These are phyloP conservation scores for Kwoniella sp. DNA, from an alignment of 768 basidiomycete species.

Conservation along the genomic window DNA sequence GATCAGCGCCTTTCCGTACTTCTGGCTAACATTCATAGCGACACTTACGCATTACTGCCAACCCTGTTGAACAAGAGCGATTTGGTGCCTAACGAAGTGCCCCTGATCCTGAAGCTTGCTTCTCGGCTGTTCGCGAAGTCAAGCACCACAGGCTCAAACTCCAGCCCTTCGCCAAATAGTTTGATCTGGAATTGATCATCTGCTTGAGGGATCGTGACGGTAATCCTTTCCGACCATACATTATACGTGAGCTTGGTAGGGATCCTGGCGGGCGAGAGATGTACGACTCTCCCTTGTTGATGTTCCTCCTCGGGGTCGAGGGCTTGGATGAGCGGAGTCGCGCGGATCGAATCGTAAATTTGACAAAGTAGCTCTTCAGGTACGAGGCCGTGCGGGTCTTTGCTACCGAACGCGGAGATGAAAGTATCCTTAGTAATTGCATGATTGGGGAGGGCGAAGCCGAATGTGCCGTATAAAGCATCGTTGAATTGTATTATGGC, in stretches of 20 bases:
- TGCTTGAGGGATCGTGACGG: constrained; percentile 77
- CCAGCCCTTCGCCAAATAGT: constrained; percentile 80
- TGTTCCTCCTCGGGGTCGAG: constrained; percentile 55
- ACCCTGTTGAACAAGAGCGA: constrained; percentile 79
- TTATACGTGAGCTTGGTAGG: constrained; percentile 82
- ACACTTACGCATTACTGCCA: constrained; percentile 72
- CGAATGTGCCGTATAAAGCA: constrained; percentile 64
- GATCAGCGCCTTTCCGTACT: neutral
- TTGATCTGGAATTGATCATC: constrained; percentile 83
- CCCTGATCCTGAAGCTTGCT: constrained; percentile 86
- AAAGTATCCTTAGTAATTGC: constrained; percentile 74
- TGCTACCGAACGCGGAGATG: constrained; percentile 75
- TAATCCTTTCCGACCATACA: constrained; percentile 81
- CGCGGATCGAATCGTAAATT: constrained; percentile 74
- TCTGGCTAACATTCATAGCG: neutral
- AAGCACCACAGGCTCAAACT: constrained; percentile 82
- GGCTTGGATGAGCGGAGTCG: constrained; percentile 68
- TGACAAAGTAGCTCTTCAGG: constrained; percentile 74
- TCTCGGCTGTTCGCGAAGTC: constrained; percentile 76
- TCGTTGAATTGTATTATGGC: constrained; percentile 75
- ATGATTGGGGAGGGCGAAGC: constrained; percentile 48
- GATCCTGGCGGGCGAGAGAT: constrained; percentile 62
- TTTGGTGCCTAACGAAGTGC: constrained; percentile 78
- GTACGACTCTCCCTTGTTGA: constrained; percentile 59
- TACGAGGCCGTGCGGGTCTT: constrained; percentile 70